Conservation (phyloP, 192 early-diverging fungal genomes). For the Paraglomus brasilianum region DNA sequence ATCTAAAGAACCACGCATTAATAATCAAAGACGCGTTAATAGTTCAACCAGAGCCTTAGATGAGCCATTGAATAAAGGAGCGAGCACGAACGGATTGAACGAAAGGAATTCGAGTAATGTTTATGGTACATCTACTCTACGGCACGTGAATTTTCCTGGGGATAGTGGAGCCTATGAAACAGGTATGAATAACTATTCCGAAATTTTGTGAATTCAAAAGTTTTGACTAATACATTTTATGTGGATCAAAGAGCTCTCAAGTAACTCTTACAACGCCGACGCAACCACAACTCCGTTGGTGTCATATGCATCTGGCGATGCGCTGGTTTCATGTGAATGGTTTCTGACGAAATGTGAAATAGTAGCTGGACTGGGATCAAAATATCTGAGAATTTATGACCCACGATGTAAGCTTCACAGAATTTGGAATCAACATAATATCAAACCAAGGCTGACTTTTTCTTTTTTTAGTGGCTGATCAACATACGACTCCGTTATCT, state of each 20-base stretch:
- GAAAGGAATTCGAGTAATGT: slow-evolving; percentile 1
- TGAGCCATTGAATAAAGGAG: slow-evolving; percentile 1
- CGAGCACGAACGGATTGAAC: slow-evolving; percentile 21
- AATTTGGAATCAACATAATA: background rate
- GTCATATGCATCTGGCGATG: slow-evolving; percentile 65
- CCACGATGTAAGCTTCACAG: slow-evolving; percentile 46
- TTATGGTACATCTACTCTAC: no score
- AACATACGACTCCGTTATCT: slow-evolving; percentile 43
- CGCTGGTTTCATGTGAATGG: slow-evolving; percentile 69
- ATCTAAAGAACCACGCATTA: background rate
- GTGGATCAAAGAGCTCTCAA: no score
- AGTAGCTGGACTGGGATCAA: slow-evolving; percentile 71
- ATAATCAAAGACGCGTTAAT: background rate
- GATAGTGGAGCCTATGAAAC: background rate
- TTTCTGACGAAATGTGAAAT: slow-evolving; percentile 51
- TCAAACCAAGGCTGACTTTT: background rate
- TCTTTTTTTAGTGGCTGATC: slow-evolving; percentile 38
- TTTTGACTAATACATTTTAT: no score
- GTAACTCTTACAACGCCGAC: no score
- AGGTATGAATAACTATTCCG: no score
- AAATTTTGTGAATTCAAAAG: no score
- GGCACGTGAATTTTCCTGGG: no score
- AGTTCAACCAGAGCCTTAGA: slow-evolving; percentile 1
- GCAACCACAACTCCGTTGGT: no score
- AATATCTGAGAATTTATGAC: slow-evolving; percentile 72